These are phyloP conservation scores for Aspergillaceae sp. DNA, from an alignment of 2,329 filamentous ascomycete genomes.

Conservation along the genomic window DNA sequence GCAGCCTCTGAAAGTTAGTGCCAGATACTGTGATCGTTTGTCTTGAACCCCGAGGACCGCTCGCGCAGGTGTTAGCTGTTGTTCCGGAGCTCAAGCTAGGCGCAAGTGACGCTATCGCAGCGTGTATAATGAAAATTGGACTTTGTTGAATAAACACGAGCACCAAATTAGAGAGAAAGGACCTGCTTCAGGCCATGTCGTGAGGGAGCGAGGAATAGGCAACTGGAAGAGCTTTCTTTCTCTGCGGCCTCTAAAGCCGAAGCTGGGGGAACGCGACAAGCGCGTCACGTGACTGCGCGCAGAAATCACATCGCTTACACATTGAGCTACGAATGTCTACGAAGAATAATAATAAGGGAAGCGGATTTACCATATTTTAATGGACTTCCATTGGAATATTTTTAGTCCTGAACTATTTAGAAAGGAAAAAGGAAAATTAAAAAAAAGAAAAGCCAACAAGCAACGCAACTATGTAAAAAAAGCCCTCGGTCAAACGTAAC, in stretches of 20 bases:
- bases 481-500: conserved; percentile 22
- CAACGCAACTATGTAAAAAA: conserved; percentile 18
- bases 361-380: not conserved
- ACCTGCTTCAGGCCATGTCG: not conserved
- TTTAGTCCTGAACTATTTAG: conserved; percentile 11
- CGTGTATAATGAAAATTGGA: too few relatives aligned
- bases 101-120: not conserved
- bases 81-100: not conserved
- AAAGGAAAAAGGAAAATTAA: conserved; percentile 9
- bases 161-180: not conserved
- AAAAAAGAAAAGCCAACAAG: conserved; percentile 7
- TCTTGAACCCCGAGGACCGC: not conserved
- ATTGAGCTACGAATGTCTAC: not conserved
- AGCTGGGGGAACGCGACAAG: conserved; percentile 14
- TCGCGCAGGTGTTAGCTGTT: not conserved
- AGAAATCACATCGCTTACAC: not conserved
- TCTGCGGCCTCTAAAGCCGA: not conserved
- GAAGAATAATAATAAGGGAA: not conserved
- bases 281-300: conserved; percentile 8
- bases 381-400: not conserved
- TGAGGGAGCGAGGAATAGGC: not conserved
- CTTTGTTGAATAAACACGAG: not conserved
- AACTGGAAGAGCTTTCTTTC: conserved; percentile 6
- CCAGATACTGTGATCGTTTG: not conserved
- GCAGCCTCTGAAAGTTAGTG: not conserved